A percentile compares a stretch with the other conserved stretches of the same genome.
These are phyloP conservation scores for Solanum ahanhuiri DNA, from an alignment of 257 asterid genomes.

Conservation along the genomic window DNA sequence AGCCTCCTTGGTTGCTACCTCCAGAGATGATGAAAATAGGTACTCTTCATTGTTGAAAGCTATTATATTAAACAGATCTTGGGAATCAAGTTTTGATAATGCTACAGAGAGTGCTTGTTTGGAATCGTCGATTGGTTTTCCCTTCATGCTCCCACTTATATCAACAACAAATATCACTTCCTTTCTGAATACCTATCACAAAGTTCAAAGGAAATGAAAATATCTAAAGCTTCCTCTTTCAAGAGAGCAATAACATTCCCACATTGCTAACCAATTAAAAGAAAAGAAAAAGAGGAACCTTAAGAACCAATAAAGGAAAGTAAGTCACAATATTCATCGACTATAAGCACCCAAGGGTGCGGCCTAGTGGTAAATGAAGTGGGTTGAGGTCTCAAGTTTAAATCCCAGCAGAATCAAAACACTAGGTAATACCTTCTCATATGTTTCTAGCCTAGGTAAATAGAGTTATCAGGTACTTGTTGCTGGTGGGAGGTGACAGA, in stretches of 20 bases:
- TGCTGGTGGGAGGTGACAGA: not conserved
- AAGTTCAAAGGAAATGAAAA: not conserved
- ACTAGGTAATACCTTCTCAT: not conserved
- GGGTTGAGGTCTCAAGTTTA: not conserved
- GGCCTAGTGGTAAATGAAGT: not conserved
- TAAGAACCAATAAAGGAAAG: not conserved
- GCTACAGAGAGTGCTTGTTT: slow-evolving; percentile 50
- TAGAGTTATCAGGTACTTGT: not conserved
- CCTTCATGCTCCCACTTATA: slow-evolving; percentile 71
- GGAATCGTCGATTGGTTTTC: slow-evolving; percentile 47
- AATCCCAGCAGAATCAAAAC: not conserved
- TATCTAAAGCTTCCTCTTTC: not conserved
- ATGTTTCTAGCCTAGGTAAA: not conserved
- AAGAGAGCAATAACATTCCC: not conserved
- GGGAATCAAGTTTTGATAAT: slow-evolving; percentile 46
- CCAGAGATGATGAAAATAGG: slow-evolving; percentile 43
- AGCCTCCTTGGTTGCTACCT: too few relatives aligned
- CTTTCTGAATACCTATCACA: slow-evolving; percentile 45
- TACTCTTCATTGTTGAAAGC: slow-evolving; percentile 49
- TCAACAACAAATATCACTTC: slow-evolving; percentile 66
- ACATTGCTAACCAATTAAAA: not conserved
- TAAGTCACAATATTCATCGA: not conserved
- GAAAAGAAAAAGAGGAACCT: not conserved
- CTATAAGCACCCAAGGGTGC: not conserved
- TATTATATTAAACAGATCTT: slow-evolving; percentile 44